phyloP scores from a whole-genome alignment of 1,139 yeast species.

The Yamadazyma atmosphaerica region DNA sequence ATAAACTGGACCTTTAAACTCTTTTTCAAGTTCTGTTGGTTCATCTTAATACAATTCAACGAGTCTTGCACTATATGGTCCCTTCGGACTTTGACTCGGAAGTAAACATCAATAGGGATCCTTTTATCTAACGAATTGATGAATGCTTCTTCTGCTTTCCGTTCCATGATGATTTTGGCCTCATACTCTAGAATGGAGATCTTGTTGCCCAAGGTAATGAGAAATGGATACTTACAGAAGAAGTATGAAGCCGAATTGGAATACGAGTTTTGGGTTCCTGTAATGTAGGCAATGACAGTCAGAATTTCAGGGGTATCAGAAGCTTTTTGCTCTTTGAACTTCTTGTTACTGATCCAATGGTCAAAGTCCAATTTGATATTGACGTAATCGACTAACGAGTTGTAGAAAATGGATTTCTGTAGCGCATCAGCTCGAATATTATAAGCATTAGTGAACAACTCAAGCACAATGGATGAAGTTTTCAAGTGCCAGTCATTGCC shows the following conservation, averaged over 20 bases:
- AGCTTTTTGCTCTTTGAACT: constrained; percentile 10
- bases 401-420: constrained; percentile 65
- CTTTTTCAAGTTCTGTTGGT: constrained; percentile 68
- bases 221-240: constrained; percentile 82
- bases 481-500: constrained; percentile 80
- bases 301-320: constrained; percentile 30
- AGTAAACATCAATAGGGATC: constrained; percentile 62
- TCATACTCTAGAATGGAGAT: constrained; percentile 80
- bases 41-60: constrained; percentile 57
- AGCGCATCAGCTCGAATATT: constrained; percentile 33
- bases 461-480: constrained; percentile 61
- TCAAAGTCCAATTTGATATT: constrained; percentile 80
- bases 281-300: constrained; percentile 47
- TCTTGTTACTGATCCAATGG: constrained; percentile 60
- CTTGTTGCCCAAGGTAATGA: constrained; percentile 80
- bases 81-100: constrained; percentile 69
- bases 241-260: constrained; percentile 39
- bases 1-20: constrained; percentile 75
- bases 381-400: constrained; percentile 77
- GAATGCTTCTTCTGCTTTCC: constrained; percentile 88
- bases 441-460: constrained; percentile 58
- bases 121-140: constrained; percentile 68
- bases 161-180: constrained; percentile 78
- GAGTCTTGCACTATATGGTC: constrained; percentile 73
- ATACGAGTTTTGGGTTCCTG: constrained; percentile 33